A percentile compares a stretch with the other conserved stretches of the same genome.
phyloP scores from a whole-genome alignment of 495 filamentous ascomycete genomes.

The Margaritispora aquatica region DNA sequence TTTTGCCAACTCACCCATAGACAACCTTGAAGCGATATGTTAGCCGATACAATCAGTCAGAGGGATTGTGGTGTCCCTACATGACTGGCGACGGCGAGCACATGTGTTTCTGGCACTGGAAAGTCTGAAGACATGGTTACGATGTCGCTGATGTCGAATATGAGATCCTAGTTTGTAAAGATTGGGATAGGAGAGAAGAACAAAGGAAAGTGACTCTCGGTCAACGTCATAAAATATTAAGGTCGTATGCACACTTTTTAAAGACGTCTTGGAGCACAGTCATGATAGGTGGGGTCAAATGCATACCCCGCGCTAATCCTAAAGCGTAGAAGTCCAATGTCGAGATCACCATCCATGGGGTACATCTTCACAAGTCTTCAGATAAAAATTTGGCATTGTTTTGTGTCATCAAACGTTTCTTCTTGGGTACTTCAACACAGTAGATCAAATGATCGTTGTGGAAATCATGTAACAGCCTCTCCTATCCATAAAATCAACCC shows the following conservation, averaged over 20 bases:
- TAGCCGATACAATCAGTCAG: conserved; percentile 13
- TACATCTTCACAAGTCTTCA: neutral
- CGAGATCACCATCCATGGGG: neutral
- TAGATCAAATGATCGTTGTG: neutral
- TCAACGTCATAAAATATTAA: neutral
- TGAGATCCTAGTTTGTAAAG: neutral
- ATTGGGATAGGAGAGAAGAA: conserved; percentile 1
- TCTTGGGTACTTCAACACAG: conserved; percentile 1
- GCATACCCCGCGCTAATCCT: conserved; percentile 23
- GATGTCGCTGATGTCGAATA: neutral
- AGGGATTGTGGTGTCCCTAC: conserved; percentile 48
- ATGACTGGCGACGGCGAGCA: conserved; percentile 96
- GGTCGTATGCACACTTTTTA: neutral
- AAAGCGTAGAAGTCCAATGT: neutral
- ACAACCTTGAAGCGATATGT: conserved; percentile 52
- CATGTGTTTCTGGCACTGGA: conserved; percentile 76
- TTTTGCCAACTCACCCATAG: conserved; percentile 61
- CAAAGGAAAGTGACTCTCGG: neutral
- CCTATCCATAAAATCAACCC: conserved; percentile 24
- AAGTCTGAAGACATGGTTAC: conserved; percentile 9
- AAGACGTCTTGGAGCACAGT: neutral
- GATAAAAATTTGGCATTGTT: conserved; percentile 1
- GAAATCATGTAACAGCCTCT: conserved; percentile 2
- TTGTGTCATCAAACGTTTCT: conserved; percentile 5
- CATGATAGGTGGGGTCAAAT: conserved; percentile 12